Base-by-base conservation (phyloP, 2,329 filamentous ascomycete genomes). In the Neurospora crassa region DNA sequence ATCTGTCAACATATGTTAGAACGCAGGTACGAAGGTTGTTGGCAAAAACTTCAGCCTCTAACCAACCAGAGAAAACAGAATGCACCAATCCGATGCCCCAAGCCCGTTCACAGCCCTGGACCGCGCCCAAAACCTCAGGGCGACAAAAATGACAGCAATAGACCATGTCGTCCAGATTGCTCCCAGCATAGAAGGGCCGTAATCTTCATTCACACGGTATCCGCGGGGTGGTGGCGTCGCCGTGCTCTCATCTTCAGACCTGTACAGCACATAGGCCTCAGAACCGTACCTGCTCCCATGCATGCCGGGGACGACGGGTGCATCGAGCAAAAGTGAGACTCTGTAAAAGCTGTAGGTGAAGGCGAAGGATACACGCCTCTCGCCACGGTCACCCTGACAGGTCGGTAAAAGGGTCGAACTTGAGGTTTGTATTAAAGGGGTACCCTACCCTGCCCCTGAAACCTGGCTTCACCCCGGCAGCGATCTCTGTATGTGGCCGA, bases 121-220 rank as follows among this genome's bases (percentile, higher is more conserved):
- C 69, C 81, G 76, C 10, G 82, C 82, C 70, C 79, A 83, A 63
- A 83, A 77, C 6, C 81, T 79, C 47, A 80, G 59, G 2, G 74
- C 70, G 16, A 82, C 78, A 45, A 81, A 78, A 1, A 78, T 42
- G 20, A 77, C 78, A 2, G 80, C 78, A 24, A 82, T 73, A 2
- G 73, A n/a, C 72, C 74, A 75, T 1, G 74, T 76, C n/a, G 71
- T 59, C 24, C 73, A 73, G 1, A 73, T 69, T 37, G 74, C 72
- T 1, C 70, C 75, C 18, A 77, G 68, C 20, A 79, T 73, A 47
- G 71, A 72, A 18, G 74, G 73, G 5, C 73, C 70, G 20, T 18
- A 18, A 43, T 72, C 68, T 18, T 67, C 43, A 41, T 74, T 70
- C 41, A 40, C 40, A 43, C 69, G 53, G 24, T 63, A 34, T 63